Evolutionary conservation across 805 yeast species (phyloP).

Genomic region (Osmozyma mogii): DNA sequence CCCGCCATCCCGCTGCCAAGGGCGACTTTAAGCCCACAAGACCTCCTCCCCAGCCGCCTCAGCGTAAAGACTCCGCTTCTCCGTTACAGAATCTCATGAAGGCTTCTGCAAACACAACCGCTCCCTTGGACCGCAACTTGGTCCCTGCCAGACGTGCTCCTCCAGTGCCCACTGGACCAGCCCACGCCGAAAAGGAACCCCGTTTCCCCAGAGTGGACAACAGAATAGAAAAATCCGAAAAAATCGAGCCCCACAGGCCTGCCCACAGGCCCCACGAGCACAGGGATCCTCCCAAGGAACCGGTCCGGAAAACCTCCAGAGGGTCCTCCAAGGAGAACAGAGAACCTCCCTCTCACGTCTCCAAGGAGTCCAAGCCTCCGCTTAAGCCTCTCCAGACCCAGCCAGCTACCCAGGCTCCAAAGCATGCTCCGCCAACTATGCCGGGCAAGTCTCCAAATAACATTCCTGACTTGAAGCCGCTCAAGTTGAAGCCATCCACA

Average conservation of each 20-base stretch:
- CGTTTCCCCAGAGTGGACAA: background rate
- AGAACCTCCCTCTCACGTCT: no score
- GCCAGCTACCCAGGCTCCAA: constrained; percentile 15
- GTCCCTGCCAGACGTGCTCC: constrained; percentile 51
- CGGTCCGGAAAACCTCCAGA: no score
- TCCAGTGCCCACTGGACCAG: constrained; percentile 39
- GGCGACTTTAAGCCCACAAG: constrained; percentile 27
- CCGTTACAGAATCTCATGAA: constrained; percentile 28
- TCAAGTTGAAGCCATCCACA: constrained; percentile 2
- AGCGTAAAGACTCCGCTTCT: constrained; percentile 13
- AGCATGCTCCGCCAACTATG: constrained; percentile 20
- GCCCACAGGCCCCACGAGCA: background rate
- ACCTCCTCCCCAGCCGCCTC: constrained; percentile 38
- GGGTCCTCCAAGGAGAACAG: no score
- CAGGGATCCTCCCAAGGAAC: no score
- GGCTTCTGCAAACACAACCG: constrained; percentile 10
- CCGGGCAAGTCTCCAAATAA: constrained; percentile 20
- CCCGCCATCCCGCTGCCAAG: constrained; percentile 21
- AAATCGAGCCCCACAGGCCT: constrained; percentile 1
- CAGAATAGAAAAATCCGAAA: constrained; percentile 4
- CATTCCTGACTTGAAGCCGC: constrained; percentile 8
- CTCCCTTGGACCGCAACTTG: constrained; percentile 16
- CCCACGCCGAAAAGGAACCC: background rate
- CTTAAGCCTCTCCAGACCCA: constrained; percentile 7
- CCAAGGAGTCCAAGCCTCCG: no score